Percentiles rank a stretch among this genome's conserved stretches.
phyloP scores from a whole-genome alignment of 169 alveolate species.

The Babesia ovis region DNA sequence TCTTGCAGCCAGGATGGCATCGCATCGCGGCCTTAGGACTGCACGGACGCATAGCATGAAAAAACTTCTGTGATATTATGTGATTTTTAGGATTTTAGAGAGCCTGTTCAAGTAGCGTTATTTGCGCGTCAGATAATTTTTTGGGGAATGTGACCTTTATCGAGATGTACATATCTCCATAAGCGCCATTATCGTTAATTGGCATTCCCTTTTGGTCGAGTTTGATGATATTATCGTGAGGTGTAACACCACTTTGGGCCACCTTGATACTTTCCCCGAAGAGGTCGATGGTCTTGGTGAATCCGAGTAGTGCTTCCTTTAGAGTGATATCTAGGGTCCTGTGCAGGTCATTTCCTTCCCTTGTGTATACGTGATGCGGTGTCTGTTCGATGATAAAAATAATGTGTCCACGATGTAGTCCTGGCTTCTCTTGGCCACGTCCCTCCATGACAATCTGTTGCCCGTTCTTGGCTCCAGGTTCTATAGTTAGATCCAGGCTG shows the following conservation, averaged over 20 bases:
- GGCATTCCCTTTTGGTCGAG: slow-evolving; percentile 82
- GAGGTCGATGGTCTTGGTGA: slow-evolving; percentile 72
- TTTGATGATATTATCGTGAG: slow-evolving; percentile 75
- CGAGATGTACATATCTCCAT: slow-evolving; percentile 77
- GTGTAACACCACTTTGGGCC: slow-evolving; percentile 76
- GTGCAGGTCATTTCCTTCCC: slow-evolving; percentile 81
- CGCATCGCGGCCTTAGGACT: slow-evolving; percentile 1
- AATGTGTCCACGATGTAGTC: slow-evolving; percentile 78
- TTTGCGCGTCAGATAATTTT: slow-evolving; percentile 69
- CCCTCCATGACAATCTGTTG: slow-evolving; percentile 81
- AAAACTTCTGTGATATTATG: background rate
- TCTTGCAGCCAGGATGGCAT: background rate
- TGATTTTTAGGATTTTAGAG: slow-evolving; percentile 18
- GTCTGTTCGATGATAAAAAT: slow-evolving; percentile 72
- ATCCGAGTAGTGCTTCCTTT: slow-evolving; percentile 80
- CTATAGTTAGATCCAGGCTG: slow-evolving; percentile 39
- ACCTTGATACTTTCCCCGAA: slow-evolving; percentile 76
- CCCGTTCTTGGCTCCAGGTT: slow-evolving; percentile 68
- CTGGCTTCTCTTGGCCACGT: slow-evolving; percentile 81
- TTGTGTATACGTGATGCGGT: slow-evolving; percentile 65
- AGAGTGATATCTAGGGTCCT: slow-evolving; percentile 75
- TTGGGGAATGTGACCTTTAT: slow-evolving; percentile 77
- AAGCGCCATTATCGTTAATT: slow-evolving; percentile 59
- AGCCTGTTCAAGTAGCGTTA: slow-evolving; percentile 70
- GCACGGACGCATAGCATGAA: slow-evolving; percentile 18